These are phyloP conservation scores for Thielaviopsis ethacetica DNA, from an alignment of 2,329 filamentous ascomycete species.

Conservation along the genomic window DNA sequence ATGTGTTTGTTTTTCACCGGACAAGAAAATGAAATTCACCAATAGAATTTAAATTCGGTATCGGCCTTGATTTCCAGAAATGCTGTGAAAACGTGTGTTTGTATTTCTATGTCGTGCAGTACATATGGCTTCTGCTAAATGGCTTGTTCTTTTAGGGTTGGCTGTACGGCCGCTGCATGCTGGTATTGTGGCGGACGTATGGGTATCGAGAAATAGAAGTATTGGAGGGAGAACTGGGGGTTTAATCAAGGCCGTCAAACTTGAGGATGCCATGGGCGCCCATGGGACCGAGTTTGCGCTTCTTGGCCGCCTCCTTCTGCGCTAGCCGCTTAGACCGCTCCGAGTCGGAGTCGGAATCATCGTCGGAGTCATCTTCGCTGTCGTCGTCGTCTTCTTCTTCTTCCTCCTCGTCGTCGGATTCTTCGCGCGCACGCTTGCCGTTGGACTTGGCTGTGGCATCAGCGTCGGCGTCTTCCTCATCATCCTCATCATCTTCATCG, in stretches of 20 bases:
- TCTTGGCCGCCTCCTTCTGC: conserved; percentile 18
- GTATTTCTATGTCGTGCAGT: conserved; percentile 3
- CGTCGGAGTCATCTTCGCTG: conserved; percentile 30
- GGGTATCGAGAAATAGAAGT: not conserved
- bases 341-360: conserved; percentile 13
- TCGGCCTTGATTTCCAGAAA: too few relatives aligned
- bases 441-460: conserved; percentile 9
- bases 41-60: too few relatives aligned
- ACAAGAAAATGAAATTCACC: not conserved
- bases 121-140: too few relatives aligned
- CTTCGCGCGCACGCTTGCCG: not conserved
- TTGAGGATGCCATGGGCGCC: conserved; percentile 35
- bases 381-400: conserved; percentile 24
- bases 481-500: conserved; percentile 24
- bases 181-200: not conserved
- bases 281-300: conserved; percentile 29
- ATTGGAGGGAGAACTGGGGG: not conserved
- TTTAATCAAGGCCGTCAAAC: conserved; percentile 30
- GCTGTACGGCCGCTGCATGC: too few relatives aligned
- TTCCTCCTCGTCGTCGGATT: conserved; percentile 28
- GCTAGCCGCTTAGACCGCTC: conserved; percentile 14
- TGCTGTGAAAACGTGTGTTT: not conserved
- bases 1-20: not conserved
- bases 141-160: too few relatives aligned
- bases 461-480: conserved; percentile 13